Base-by-base conservation (phyloP, 768 basidiomycete genomes). In the Suillus variegatus region DNA sequence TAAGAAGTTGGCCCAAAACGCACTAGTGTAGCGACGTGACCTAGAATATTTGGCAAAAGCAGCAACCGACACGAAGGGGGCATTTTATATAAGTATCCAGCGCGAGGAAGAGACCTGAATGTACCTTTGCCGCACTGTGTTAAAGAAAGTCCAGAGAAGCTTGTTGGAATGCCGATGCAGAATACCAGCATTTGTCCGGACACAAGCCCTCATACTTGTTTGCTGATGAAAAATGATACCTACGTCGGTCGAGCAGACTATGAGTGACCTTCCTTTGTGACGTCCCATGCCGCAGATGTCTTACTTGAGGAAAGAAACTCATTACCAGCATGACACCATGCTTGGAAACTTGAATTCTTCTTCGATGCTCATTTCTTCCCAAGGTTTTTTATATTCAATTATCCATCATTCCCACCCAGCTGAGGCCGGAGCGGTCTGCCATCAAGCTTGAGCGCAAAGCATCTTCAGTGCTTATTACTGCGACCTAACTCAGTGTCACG, bases 221-320 rank as follows among this genome's bases (percentile, higher is more conserved):
- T 1, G 88, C 86, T 1, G 89, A 88, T 3, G 89, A 87, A 5
- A 91, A 91, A 91, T 0, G 87, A 85, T 6, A 88, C 71, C 90
- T 90, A 63, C 38, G 2, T 41, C n/a, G 10, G 20, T 40, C 18
- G 10, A 55, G 18, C 18, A n/a, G 32, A 10, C 38, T 43, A 57
- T 22, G 16, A 60, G 40, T 18, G 35, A 38, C n/a, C 25, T 35
- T 57, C n/a, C 25, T 35, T 57, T 47, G 32, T 6, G n/a, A 46
- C 6, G 43, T 40, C 28, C 13, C 16, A 18, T 47, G 4, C 10
- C 38, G 2, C 32, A 36, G 36, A 46, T 1, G 32, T 62, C 76
- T 8, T 61, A 85, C 85, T 78, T 85, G 85, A 20, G 85, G 68
- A 43, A 85, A 64, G 0, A 76, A 69, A 67, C 83, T 86, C 44